Evolutionary conservation across 1,284 basidiomycete genomes (phyloP).

Genomic region (Leucoagaricus sp.): DNA sequence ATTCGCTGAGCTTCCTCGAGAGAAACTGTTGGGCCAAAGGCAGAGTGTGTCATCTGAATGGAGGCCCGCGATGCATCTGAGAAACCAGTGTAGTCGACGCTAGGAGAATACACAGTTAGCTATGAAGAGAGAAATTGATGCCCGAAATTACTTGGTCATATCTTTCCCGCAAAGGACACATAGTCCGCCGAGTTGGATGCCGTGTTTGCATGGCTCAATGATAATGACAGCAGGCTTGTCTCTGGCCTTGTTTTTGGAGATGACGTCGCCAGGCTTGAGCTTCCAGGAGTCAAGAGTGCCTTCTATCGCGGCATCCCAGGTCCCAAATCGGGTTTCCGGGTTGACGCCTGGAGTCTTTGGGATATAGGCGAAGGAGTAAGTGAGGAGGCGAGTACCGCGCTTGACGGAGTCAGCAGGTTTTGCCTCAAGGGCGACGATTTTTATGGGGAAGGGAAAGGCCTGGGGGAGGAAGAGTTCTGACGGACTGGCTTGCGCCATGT

Average conservation of each 20-base stretch:
- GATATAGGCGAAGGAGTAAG: slow-evolving; percentile 72
- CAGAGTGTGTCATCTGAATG: slow-evolving; percentile 85
- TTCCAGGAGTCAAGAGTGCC: slow-evolving; percentile 72
- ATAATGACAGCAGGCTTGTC: slow-evolving; percentile 65
- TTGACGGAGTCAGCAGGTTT: slow-evolving; percentile 45
- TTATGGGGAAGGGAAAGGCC: slow-evolving; percentile 79
- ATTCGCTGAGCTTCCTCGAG: slow-evolving; percentile 88
- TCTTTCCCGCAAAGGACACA: slow-evolving; percentile 95
- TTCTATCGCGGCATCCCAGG: slow-evolving; percentile 85
- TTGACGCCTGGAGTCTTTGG: slow-evolving; percentile 40
- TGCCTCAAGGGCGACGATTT: slow-evolving; percentile 66
- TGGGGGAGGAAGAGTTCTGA: slow-evolving; percentile 72
- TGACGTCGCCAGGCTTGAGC: slow-evolving; percentile 56
- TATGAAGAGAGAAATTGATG: background rate
- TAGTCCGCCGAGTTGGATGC: slow-evolving; percentile 88
- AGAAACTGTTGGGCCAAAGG: slow-evolving; percentile 77
- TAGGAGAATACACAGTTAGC: slow-evolving; percentile 32
- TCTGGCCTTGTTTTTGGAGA: slow-evolving; percentile 57
- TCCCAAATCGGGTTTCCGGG: slow-evolving; percentile 76
- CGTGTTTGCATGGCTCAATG: slow-evolving; percentile 90
- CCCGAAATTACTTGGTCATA: slow-evolving; percentile 71
- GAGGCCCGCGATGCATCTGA: slow-evolving; percentile 79
- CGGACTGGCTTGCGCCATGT: slow-evolving; percentile 38
- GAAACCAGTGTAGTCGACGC: slow-evolving; percentile 85
- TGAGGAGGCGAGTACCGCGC: slow-evolving; percentile 75